phyloP scores from a whole-genome alignment of 345 rosid genomes.

The Aquilaria sinensis region DNA sequence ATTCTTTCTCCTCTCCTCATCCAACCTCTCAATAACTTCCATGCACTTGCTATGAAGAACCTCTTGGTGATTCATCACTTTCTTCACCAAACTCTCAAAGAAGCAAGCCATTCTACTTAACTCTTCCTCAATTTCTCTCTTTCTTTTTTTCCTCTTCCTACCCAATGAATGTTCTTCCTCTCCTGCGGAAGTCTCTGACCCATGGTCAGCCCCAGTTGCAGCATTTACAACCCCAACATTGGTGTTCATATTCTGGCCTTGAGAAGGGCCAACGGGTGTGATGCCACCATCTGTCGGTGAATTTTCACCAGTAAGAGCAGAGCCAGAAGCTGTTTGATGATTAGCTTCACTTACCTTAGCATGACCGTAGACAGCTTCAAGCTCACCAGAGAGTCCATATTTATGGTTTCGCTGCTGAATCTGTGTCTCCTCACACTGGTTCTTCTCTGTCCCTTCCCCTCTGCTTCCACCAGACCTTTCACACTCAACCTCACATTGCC shows the following conservation, averaged over 20 bases:
- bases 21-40: constrained; percentile 39
- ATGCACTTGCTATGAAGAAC: constrained; percentile 28
- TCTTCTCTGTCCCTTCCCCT: constrained; percentile 10
- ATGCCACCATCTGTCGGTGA: constrained; percentile 16
- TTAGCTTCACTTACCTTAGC: constrained; percentile 20
- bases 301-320: constrained; percentile 29
- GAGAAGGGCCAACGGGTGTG: constrained; percentile 5
- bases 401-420: constrained; percentile 13
- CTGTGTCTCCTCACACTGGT: constrained; percentile 1
- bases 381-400: constrained; percentile 27
- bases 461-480: constrained; percentile 11
- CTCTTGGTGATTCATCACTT: constrained; percentile 44
- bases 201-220: constrained; percentile 22
- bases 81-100: constrained; percentile 34
- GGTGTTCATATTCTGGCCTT: constrained; percentile 11
- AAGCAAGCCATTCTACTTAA: constrained; percentile 20
- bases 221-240: constrained; percentile 2
- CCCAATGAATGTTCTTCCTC: constrained; percentile 14
- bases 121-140: constrained; percentile 27
- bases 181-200: constrained; percentile 25
- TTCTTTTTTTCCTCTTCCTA: constrained; percentile 32
- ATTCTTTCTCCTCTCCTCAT: constrained; percentile 27
- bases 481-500: constrained; percentile 3
- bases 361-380: constrained; percentile 33
- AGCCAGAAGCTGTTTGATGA: constrained; percentile 29